Base-by-base conservation (phyloP, 2,329 filamentous ascomycete species). In the Colletotrichum australisinense region DNA sequence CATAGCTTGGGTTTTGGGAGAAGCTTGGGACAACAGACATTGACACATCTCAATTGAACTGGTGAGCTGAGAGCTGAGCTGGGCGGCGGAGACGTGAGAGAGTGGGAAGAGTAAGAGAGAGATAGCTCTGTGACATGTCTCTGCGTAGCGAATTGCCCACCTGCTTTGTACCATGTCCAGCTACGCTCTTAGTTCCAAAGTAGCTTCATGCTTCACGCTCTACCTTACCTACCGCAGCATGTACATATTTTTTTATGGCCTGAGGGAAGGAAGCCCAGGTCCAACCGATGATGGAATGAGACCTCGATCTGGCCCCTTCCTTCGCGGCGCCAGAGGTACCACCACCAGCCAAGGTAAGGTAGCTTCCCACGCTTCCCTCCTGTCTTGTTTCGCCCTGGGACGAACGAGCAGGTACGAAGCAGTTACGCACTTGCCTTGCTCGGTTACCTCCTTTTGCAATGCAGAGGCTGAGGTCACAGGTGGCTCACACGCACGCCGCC, bases 391-490 rank as follows among this genome's bases (percentile, higher is more conserved):
- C 71, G 71, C 56, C 19, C 67, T 52, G 28, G 46, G 35, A 65
- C 22, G 56, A 57, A 53, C 59, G 24, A 24, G 35, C 42, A 60
- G 46, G 46, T 42, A 42, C 1, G 38, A 42, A 42, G 38, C 7
- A 42, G 16, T 19, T 42, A 32, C 32, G 67, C 67, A 46, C 65
- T 70, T 62, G 67, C 67, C 58, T 64, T 49, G 67, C 58, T 56
- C 60, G 57, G 52, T 38, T 62, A 52, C n/a, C 42, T 26, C 42
- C 38, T 42, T 38, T 70, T 65, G 67, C 60, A 65, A 65, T 70
- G 67, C 56, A 62, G 67, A 62, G 60, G 67, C 67, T 73, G 71
- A 73, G 71, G 71, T 73, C 71, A 73, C 71, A 57, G 19, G 60
- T 71, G 65, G 67, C 71, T 73, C 71, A 71, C 56, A 62, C 66